Conservation (phyloP, 2,329 filamentous ascomycete species). For the Epichloe aotearoae region DNA sequence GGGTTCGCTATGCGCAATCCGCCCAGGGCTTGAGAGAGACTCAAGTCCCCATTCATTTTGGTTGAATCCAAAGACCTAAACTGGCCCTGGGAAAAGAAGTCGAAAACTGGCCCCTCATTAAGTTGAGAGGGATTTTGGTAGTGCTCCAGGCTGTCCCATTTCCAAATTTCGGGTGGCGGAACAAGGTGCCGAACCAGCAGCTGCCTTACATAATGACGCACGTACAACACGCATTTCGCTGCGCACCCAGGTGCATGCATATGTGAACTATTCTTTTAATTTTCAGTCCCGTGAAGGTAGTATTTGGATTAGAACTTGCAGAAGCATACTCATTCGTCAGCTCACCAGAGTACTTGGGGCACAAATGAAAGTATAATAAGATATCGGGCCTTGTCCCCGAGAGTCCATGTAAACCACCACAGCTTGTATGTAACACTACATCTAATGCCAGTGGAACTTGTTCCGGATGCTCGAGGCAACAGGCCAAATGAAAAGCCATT, state of each 20-base stretch:
- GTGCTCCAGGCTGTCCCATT: background rate
- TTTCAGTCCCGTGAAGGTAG: background rate
- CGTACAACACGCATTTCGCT: background rate
- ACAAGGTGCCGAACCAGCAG: slow-evolving; percentile 2
- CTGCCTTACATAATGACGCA: slow-evolving; percentile 8
- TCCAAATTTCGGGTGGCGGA: slow-evolving; percentile 4
- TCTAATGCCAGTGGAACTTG: too few species aligned
- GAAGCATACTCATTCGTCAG: too few species aligned
- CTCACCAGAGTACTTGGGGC: too few species aligned
- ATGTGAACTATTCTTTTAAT: background rate
- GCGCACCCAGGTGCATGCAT: background rate
- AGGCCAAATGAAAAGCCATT: background rate
- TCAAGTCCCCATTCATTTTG: slow-evolving; percentile 83
- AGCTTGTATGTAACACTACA: too few species aligned
- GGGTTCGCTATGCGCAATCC: slow-evolving; percentile 95
- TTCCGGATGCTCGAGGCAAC: too few species aligned
- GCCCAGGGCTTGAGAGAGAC: slow-evolving; percentile 81
- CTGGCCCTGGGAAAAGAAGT: slow-evolving; percentile 13
- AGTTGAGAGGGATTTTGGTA: slow-evolving; percentile 1
- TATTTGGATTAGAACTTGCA: background rate
- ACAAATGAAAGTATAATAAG: background rate
- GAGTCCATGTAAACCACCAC: too few species aligned
- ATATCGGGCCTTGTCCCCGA: background rate
- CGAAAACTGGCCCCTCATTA: background rate
- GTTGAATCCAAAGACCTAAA: slow-evolving; percentile 11